Evolutionary conservation across 768 basidiomycete species (phyloP).

Genomic region (Botryobasidium botryosum): DNA sequence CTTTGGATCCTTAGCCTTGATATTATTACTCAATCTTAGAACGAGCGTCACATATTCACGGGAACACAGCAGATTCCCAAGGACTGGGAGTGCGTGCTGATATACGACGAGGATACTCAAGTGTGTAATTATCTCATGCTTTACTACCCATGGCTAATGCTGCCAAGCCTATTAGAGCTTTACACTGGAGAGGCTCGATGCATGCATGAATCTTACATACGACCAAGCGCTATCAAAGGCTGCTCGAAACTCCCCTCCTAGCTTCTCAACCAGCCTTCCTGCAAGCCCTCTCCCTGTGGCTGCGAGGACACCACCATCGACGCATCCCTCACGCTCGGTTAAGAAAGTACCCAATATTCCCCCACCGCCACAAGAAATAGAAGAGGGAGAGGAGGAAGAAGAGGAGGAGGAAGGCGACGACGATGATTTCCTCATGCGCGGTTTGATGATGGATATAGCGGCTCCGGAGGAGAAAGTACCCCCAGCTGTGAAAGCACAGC

Average conservation of each 20-base stretch:
- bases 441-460: neutral
- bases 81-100: constrained; percentile 60
- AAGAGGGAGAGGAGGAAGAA: constrained; percentile 18
- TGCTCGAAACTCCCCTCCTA: neutral
- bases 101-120: constrained; percentile 58
- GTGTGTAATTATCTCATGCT: constrained; percentile 25
- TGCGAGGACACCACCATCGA: constrained; percentile 3
- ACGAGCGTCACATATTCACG: constrained; percentile 37
- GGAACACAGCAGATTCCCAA: constrained; percentile 43
- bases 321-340: too few relatives aligned
- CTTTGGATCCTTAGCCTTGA: constrained; percentile 3
- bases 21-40: constrained; percentile 22
- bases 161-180: constrained; percentile 32
- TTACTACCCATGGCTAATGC: neutral
- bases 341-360: constrained; percentile 1
- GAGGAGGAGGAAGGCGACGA: constrained; percentile 24
- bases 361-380: constrained; percentile 10
- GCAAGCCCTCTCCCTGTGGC: neutral
- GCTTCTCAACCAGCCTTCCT: neutral
- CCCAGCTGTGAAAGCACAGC: neutral
- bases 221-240: constrained; percentile 16
- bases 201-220: constrained; percentile 37
- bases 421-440: constrained; percentile 8
- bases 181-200: constrained; percentile 61
- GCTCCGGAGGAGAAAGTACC: neutral